These are phyloP conservation scores for Mollisiaceae sp. DNA, from an alignment of 2,329 filamentous ascomycete species.

Conservation along the genomic window DNA sequence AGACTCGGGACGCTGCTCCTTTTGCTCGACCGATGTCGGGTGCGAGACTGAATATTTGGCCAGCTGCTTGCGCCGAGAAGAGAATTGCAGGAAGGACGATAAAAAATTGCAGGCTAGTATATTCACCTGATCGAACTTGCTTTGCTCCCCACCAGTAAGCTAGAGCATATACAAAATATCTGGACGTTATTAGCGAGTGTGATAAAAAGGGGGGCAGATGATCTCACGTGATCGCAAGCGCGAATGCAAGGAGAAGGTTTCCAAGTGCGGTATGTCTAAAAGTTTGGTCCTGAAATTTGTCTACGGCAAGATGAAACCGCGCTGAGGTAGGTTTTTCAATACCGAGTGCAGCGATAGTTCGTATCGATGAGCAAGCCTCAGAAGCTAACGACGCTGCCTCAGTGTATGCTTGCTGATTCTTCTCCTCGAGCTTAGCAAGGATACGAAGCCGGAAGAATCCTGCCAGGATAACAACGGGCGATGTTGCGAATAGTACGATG, in stretches of 20 bases:
- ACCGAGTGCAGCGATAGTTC: constrained; percentile 63
- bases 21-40: constrained; percentile 75
- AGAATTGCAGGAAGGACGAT: constrained; percentile 75
- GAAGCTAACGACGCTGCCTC: constrained; percentile 68
- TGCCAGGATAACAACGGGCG: constrained; percentile 71
- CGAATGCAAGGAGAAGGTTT: constrained; percentile 65
- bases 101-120: constrained; percentile 72
- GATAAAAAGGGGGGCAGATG: background rate
- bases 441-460: constrained; percentile 72
- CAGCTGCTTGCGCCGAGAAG: constrained; percentile 74
- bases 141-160: constrained; percentile 83
- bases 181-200: constrained; percentile 52
- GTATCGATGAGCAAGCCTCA: constrained; percentile 71
- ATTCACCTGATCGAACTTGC: constrained; percentile 69
- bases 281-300: constrained; percentile 58
- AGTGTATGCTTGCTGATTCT: constrained; percentile 68
- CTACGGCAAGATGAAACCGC: constrained; percentile 58
- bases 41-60: constrained; percentile 75
- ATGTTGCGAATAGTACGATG: constrained; percentile 70
- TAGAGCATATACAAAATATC: constrained; percentile 74
- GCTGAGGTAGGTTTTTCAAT: constrained; percentile 56
- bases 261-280: constrained; percentile 54
- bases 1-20: constrained; percentile 63
- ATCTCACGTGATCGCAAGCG: constrained; percentile 44
- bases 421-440: constrained; percentile 64